A percentile compares a stretch with the other conserved stretches of the same genome.
Evolutionary conservation across 306 rosid species (phyloP).

Genomic region (Cajanus cajan): DNA sequence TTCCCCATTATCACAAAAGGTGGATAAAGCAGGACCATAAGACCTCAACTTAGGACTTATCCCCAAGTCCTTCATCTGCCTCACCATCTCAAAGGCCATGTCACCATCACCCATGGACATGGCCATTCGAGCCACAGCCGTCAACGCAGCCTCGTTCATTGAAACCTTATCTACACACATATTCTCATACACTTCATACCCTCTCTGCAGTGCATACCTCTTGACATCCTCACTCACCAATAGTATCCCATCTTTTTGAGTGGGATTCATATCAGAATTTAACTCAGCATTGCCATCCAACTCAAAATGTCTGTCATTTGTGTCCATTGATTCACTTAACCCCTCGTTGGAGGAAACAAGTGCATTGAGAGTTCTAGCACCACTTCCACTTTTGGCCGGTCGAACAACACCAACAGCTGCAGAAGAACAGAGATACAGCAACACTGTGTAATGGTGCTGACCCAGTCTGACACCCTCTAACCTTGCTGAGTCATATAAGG

Average conservation of each 20-base stretch:
- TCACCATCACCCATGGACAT: constrained; percentile 87
- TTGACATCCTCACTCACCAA: constrained; percentile 66
- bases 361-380: constrained; percentile 46
- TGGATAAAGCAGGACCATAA: constrained; percentile 79
- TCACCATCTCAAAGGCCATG: constrained; percentile 88
- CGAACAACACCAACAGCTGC: constrained; percentile 80
- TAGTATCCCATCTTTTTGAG: constrained; percentile 18
- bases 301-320: constrained; percentile 9
- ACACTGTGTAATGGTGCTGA: constrained; percentile 78
- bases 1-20: constrained; percentile 62
- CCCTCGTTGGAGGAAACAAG: constrained; percentile 30
- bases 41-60: constrained; percentile 80
- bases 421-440: constrained; percentile 87
- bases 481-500: constrained; percentile 61
- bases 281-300: not conserved
- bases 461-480: constrained; percentile 49
- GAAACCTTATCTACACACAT: constrained; percentile 57
- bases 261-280: not conserved
- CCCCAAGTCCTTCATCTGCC: constrained; percentile 76
- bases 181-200: constrained; percentile 73
- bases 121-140: constrained; percentile 95
- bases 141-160: constrained; percentile 91
- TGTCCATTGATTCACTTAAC: not conserved
- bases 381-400: constrained; percentile 85
- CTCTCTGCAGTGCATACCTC: constrained; percentile 67